Evolutionary conservation across 208 protist species (phyloP).

Genomic region (Blechomonas ayalai): DNA sequence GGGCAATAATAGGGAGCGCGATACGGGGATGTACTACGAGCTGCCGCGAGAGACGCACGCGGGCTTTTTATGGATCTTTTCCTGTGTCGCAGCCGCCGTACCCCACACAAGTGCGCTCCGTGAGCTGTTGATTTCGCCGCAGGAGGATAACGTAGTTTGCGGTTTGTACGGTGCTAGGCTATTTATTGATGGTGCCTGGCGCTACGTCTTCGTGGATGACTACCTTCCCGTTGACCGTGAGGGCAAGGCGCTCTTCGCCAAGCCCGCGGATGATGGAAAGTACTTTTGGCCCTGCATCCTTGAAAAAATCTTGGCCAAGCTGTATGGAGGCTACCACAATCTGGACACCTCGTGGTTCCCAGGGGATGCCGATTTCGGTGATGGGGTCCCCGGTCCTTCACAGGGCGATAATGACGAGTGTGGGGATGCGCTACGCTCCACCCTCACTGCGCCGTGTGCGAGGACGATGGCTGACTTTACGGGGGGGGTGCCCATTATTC

Average conservation of each 20-base stretch:
- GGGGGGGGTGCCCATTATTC: slow-evolving; percentile 46
- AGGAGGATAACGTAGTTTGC: slow-evolving; percentile 8
- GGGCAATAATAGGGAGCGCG: background rate
- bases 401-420: background rate
- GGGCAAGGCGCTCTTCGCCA: slow-evolving; percentile 59
- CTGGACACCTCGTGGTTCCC: slow-evolving; percentile 47
- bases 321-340: slow-evolving; percentile 69
- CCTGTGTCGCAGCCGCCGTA: slow-evolving; percentile 26
- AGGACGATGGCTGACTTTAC: slow-evolving; percentile 46
- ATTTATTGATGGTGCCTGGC: slow-evolving; percentile 78
- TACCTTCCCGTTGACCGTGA: slow-evolving; percentile 68
- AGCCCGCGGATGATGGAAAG: slow-evolving; percentile 27
- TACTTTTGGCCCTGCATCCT: slow-evolving; percentile 76
- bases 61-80: slow-evolving; percentile 60
- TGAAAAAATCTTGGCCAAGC: slow-evolving; percentile 84
- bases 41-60: slow-evolving; percentile 18
- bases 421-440: slow-evolving; percentile 9
- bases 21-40: background rate
- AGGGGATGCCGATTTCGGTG: no score
- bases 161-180: slow-evolving; percentile 58
- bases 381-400: background rate
- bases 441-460: slow-evolving; percentile 19
- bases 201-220: slow-evolving; percentile 82
- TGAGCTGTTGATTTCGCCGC: slow-evolving; percentile 5
- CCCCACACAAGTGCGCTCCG: background rate